Evolutionary conservation across 2,329 filamentous ascomycete species (phyloP).

Genomic region (Zymoseptoria crescenta): DNA sequence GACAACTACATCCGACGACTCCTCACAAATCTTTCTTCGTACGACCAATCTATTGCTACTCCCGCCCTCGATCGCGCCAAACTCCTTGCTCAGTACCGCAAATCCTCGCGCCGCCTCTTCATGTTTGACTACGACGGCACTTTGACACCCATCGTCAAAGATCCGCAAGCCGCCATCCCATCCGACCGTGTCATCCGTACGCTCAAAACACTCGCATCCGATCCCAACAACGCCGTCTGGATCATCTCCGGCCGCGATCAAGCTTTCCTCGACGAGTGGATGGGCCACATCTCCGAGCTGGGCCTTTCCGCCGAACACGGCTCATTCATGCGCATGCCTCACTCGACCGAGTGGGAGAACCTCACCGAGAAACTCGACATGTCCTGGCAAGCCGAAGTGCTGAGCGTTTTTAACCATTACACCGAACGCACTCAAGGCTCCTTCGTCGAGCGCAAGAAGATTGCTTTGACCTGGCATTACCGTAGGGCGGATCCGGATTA

Average conservation of each 20-base stretch:
- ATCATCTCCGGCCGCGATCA: constrained; percentile 95
- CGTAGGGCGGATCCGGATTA: constrained; percentile 82
- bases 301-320: constrained; percentile 97
- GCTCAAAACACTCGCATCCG: constrained; percentile 68
- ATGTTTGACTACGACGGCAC: constrained; percentile 99
- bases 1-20: constrained; percentile 70
- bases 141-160: constrained; percentile 86
- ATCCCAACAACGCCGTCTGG: constrained; percentile 86
- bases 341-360: constrained; percentile 74
- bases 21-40: constrained; percentile 69
- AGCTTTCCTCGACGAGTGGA: constrained; percentile 79
- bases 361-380: constrained; percentile 80
- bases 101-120: constrained; percentile 73
- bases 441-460: constrained; percentile 89
- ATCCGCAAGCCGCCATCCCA: constrained; percentile 81
- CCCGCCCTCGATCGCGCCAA: constrained; percentile 70
- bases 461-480: constrained; percentile 96
- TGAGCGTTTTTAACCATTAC: constrained; percentile 78
- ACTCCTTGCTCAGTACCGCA: constrained; percentile 65
- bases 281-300: constrained; percentile 81
- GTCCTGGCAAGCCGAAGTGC: constrained; percentile 82
- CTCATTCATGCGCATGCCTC: constrained; percentile 82
- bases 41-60: constrained; percentile 66
- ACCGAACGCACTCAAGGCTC: constrained; percentile 84
- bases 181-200: constrained; percentile 74